phyloP scores from a whole-genome alignment of 139 green algal genomes.

The Chlorella sorokiniana region DNA sequence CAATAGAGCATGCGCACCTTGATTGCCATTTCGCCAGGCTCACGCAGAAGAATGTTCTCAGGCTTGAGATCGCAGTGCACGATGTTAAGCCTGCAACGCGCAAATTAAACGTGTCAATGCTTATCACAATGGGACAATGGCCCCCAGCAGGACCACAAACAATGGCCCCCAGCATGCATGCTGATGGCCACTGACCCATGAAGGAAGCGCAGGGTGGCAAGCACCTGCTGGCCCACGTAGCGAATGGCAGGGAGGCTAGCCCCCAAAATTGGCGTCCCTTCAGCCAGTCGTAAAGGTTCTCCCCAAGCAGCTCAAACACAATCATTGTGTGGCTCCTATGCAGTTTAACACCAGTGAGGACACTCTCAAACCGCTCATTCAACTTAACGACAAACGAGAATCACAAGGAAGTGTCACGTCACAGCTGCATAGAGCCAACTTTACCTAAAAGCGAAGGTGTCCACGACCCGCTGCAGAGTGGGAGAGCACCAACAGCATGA shows the following conservation, averaged over 20 bases:
- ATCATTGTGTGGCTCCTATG: slow-evolving; percentile 89
- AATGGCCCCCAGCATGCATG: not conserved
- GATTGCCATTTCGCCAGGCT: slow-evolving; percentile 57
- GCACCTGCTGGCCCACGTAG: slow-evolving; percentile 82
- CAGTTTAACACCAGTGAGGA: not conserved
- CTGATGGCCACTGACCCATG: slow-evolving; percentile 15
- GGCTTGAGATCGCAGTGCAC: slow-evolving; percentile 99
- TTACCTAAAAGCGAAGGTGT: not conserved
- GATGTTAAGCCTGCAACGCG: slow-evolving; percentile 72
- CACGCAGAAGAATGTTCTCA: slow-evolving; percentile 93
- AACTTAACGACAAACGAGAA: not conserved
- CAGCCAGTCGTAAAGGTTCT: slow-evolving; percentile 97
- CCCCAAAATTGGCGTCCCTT: slow-evolving; percentile 77
- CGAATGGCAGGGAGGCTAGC: slow-evolving; percentile 43
- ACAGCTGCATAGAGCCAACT: not conserved
- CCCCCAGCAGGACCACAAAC: not conserved
- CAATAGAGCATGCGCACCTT: slow-evolving; percentile 57
- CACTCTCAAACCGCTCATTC: not conserved
- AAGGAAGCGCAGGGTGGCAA: slow-evolving; percentile 84
- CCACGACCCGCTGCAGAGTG: not conserved
- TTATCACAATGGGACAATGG: slow-evolving; percentile 46
- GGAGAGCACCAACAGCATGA: not conserved
- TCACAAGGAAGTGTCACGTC: not conserved
- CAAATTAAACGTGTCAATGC: slow-evolving; percentile 80
- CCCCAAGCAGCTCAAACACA: slow-evolving; percentile 92